A percentile compares a stretch with the other conserved stretches of the same genome.
phyloP scores from a whole-genome alignment of 257 asterid species.

The Mitragyna speciosa region DNA sequence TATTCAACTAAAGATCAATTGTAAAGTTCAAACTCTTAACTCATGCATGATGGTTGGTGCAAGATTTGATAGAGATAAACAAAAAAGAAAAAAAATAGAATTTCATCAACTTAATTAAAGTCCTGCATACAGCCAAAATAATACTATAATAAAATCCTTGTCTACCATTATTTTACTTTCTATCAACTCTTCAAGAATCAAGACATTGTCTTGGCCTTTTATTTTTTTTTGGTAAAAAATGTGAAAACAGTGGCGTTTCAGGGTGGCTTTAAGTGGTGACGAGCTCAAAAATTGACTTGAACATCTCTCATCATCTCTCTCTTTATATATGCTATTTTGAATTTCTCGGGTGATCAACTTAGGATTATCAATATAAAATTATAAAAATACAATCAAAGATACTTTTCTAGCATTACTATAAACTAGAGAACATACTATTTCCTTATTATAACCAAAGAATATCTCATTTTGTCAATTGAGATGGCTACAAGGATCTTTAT shows the following conservation, averaged over 20 bases:
- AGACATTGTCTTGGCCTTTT: constrained; percentile 1
- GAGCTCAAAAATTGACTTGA: constrained; percentile 59
- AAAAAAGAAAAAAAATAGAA: background rate
- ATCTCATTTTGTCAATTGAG: too few species aligned
- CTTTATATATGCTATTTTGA: too few species aligned
- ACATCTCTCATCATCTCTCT: background rate
- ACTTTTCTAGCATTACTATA: too few species aligned
- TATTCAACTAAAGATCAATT: background rate
- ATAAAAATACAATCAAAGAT: too few species aligned
- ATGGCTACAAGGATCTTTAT: too few species aligned
- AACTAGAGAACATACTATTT: too few species aligned
- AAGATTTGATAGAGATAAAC: background rate
- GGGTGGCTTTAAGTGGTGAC: constrained; percentile 69
- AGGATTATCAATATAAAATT: too few species aligned
- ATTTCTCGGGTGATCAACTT: too few species aligned
- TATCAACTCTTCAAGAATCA: background rate
- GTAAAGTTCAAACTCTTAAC: background rate
- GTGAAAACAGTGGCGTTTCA: constrained; percentile 40
- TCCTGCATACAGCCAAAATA: background rate
- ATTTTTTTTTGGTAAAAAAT: constrained; percentile 37
- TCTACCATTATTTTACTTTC: background rate
- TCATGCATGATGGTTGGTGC: constrained; percentile 27
- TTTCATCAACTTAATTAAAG: background rate
- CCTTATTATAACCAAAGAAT: too few species aligned
- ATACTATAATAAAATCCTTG: background rate